These are phyloP conservation scores for Coemansia sp. DNA, from an alignment of 192 early-diverging fungal species.

Conservation along the genomic window DNA sequence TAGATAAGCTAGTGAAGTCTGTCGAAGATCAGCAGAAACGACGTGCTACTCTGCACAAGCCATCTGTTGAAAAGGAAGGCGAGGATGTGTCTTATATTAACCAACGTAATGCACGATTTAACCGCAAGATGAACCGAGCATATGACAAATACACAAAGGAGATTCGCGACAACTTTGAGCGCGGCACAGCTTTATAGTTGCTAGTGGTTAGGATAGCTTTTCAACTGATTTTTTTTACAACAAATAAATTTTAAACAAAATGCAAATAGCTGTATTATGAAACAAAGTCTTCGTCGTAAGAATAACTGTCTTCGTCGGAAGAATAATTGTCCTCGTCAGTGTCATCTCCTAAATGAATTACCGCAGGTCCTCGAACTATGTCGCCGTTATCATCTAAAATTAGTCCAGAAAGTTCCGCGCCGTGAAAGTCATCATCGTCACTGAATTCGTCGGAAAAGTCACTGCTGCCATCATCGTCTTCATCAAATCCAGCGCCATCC, in stretches of 20 bases:
- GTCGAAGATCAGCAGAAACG: conserved; percentile 74
- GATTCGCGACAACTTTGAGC: conserved; percentile 83
- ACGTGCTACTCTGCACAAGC: conserved; percentile 55
- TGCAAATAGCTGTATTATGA: background rate
- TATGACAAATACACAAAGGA: conserved; percentile 95
- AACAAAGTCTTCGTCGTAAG: background rate
- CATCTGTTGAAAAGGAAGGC: conserved; percentile 60
- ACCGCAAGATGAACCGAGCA: conserved; percentile 92
- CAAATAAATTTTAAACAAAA: background rate
- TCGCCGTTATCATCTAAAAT: too few species aligned
- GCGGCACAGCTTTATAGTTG: conserved; percentile 71
- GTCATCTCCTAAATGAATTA: too few species aligned
- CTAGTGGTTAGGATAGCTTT: background rate
- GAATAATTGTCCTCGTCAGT: too few species aligned
- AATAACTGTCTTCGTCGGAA: background rate
- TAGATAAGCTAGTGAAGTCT: conserved; percentile 69
- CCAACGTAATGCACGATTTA: conserved; percentile 91
- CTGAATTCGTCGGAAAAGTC: too few species aligned
- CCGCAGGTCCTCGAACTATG: too few species aligned
- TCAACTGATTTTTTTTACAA: background rate
- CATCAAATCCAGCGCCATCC: background rate
- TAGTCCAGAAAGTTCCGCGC: too few species aligned
- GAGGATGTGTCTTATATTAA: conserved; percentile 97
- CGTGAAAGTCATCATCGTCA: background rate
- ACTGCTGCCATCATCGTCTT: background rate